Base-by-base conservation (phyloP, 192 early-diverging fungal species). In the Coemansia sp. region DNA sequence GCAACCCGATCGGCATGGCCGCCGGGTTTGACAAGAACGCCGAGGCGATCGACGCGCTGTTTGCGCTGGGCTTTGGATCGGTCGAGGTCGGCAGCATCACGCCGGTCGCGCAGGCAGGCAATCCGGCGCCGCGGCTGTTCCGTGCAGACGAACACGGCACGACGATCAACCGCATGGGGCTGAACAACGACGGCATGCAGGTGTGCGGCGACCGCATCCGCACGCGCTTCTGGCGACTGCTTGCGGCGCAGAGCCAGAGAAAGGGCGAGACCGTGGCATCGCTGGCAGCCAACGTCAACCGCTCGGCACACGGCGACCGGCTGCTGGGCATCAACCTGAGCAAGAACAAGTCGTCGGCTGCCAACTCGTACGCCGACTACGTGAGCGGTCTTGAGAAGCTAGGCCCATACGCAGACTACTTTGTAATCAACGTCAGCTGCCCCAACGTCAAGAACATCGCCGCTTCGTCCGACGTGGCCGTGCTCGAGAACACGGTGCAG, bases 1-100 rank as follows among this genome's bases (percentile, higher is more conserved):
- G 76, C 3, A 95, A 93, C 81, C 94, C 94, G 3, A 64, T 96
- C 6, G 90, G 91, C 1, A 69, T 96, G 57, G 94, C 94, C 9
- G 94, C 94, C 22, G 94, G 94, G 22, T 96, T 86, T 55, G 94
- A 96, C 72, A 96, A 96, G 80, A 86, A 96, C 72, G 93, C 82
- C 10, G 91, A 94, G 74, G 93, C 90, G 0, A 83, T 95, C 18
- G 94, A 95, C 68, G 77, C 85, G 39, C 68, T 96, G 57, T 87
- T 93, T 61, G 87, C 78, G 35, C 78, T 94, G 61, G 94, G 94
- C 22, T 96, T 95, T 71, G 93, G 92, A 16, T 65, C 84, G 25
- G 93, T 96, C n/a, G 94, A 96, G 72, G 83, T 96, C 22, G 94
- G 94, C 42, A 89, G 86, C 67, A 85, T 96, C 24, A 95, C 93